phyloP scores from a whole-genome alignment of 2,329 filamentous ascomycete genomes.

The Cladosporium austrohemisphaericum region DNA sequence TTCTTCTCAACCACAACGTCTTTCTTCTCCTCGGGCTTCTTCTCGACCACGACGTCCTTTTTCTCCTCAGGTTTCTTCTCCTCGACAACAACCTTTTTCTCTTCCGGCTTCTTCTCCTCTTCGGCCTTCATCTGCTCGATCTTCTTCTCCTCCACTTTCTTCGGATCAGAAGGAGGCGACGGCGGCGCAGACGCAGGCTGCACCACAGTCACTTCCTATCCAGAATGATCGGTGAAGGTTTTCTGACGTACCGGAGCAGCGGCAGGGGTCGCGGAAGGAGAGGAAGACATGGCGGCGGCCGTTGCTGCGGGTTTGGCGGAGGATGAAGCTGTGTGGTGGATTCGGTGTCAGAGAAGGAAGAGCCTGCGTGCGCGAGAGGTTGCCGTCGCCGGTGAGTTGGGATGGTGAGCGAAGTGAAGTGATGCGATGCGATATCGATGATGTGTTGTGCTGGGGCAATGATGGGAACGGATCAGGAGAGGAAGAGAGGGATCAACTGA shows the following conservation, averaged over 20 bases:
- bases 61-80: neutral
- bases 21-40: neutral
- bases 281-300: constrained; percentile 5
- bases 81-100: neutral
- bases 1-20: neutral
- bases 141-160: neutral
- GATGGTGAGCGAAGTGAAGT: neutral
- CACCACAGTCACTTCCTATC: constrained; percentile 3
- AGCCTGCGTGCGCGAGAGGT: neutral
- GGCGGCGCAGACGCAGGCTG: neutral
- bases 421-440: neutral
- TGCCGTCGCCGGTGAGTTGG: neutral
- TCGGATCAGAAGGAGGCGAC: constrained; percentile 1
- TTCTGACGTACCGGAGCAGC: constrained; percentile 2
- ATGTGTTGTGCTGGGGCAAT: neutral
- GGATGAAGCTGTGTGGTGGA: neutral
- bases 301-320: neutral
- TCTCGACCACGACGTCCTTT: neutral
- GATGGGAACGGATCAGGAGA: neutral
- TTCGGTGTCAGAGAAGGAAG: neutral
- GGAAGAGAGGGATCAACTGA: neutral
- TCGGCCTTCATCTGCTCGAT: neutral
- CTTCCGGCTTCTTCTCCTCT: neutral
- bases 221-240: constrained; percentile 8
- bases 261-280: neutral